Base-by-base conservation (phyloP, 208 protist species). In the Wallacemonas collosoma region DNA sequence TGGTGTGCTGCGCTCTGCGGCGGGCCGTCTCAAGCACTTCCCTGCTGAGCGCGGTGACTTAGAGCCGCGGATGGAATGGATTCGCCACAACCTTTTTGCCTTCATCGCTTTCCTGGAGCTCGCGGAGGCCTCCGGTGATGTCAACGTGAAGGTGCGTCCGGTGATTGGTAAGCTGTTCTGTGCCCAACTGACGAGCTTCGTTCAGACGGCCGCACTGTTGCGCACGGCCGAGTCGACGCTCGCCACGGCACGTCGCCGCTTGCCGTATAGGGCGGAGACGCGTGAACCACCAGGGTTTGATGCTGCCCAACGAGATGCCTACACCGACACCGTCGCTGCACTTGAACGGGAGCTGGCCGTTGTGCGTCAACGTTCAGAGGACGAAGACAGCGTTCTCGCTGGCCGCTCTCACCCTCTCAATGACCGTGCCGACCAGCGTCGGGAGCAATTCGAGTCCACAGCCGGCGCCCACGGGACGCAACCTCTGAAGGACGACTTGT, bases 11-110 rank as follows among this genome's bases (percentile, higher is more conserved):
- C 79, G 82, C 26, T 91, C 90, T 35, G 81, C 88, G 2, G 45
- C 73, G 2, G 75, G 70, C 2, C 76, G 90, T 38, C 85, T 97
- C 43, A 87, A 86, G 57, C 43, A 90, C 3, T 95, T 97, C 68
- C 93, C 93, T 2, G 85, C 93, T 9, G 74, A 82, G 50, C 57
- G 55, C 39, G 83, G 80, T 36, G 93, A 97, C 48, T 53, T 97
- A 12, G 76, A 86, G 65, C 93, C 93, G 12, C 84, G 93, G 15
- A 79, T 97, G 83, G 88, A 94, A 68, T 97, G 93, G 90, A 79
- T 97, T 48, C 77, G 90, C 48, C 79, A 66, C 71, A 90, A 74
- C 14, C 53, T 97, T 3, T 95, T 90, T 67, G 88, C 87, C 15
- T 97, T 91, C 61, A 60, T 97, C 35, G 90, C 85, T 36, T 95